Conservation (phyloP, 176 grass and related monocot species). For the Raddia distichophylla region DNA sequence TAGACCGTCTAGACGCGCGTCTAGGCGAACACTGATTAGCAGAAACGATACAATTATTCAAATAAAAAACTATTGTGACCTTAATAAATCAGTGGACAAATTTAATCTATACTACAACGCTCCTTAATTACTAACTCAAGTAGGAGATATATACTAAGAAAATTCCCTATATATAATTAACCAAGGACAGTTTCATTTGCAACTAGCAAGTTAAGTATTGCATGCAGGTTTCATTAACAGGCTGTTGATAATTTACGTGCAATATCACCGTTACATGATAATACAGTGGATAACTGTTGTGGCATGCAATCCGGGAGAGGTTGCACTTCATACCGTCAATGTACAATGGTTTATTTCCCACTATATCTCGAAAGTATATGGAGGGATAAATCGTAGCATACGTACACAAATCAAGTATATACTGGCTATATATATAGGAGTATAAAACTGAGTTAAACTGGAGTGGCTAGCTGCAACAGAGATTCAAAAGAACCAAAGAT, state of each 20-base stretch:
- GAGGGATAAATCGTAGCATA: not conserved
- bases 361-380: not conserved
- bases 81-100: too few relatives aligned
- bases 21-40: too few relatives aligned
- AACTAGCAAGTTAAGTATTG: not conserved
- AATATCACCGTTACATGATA: not conserved
- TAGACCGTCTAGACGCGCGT: too few relatives aligned
- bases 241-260: not conserved
- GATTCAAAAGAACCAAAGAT: constrained; percentile 34
- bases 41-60: too few relatives aligned
- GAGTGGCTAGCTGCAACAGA: constrained; percentile 16
- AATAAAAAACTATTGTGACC: too few relatives aligned
- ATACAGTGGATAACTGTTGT: not conserved
- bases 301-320: not conserved
- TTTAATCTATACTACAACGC: too few relatives aligned
- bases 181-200: not conserved
- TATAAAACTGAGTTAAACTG: not conserved
- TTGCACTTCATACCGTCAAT: not conserved
- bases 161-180: not conserved
- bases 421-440: not conserved
- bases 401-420: not conserved
- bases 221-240: not conserved
- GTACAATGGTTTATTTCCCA: not conserved
- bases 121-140: too few relatives aligned
- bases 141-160: too few relatives aligned